Conservation (phyloP, 2,329 filamentous ascomycete species). For the Aspergillus pseudonomiae region DNA sequence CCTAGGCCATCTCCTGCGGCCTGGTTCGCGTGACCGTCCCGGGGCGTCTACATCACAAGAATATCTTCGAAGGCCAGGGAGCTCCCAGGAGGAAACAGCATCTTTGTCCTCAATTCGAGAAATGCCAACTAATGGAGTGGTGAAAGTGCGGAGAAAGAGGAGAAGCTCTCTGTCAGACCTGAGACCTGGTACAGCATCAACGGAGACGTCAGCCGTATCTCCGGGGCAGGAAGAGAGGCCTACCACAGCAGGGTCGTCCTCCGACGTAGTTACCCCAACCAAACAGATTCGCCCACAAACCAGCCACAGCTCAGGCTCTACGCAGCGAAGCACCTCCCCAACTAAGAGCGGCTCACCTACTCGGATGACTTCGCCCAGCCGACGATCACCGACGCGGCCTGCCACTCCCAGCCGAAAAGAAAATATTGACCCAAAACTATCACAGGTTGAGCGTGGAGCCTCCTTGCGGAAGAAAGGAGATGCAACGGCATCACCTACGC, state of each 20-base stretch:
- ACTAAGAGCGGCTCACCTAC: slow-evolving; percentile 34
- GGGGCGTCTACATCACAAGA: slow-evolving; percentile 54
- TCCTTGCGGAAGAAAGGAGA: slow-evolving; percentile 36
- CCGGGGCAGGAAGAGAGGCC: slow-evolving; percentile 41
- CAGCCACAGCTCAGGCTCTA: slow-evolving; percentile 32
- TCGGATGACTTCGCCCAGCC: slow-evolving; percentile 35
- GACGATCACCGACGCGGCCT: slow-evolving; percentile 36
- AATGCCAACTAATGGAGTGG: slow-evolving; percentile 47
- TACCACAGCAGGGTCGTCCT: slow-evolving; percentile 33
- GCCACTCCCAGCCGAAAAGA: slow-evolving; percentile 43
- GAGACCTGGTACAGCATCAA: slow-evolving; percentile 64
- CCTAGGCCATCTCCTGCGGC: slow-evolving; percentile 51
- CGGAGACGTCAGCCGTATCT: slow-evolving; percentile 51
- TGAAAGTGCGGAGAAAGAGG: slow-evolving; percentile 70
- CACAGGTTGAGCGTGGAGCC: slow-evolving; percentile 32
- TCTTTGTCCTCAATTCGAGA: slow-evolving; percentile 56
- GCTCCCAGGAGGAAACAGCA: slow-evolving; percentile 51
- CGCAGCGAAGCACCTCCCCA: slow-evolving; percentile 35
- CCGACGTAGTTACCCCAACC: slow-evolving; percentile 33
- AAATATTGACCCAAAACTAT: slow-evolving; percentile 40
- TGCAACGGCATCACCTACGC: slow-evolving; percentile 36
- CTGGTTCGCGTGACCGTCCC: slow-evolving; percentile 59
- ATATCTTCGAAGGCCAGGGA: slow-evolving; percentile 46
- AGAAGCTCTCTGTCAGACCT: slow-evolving; percentile 91
- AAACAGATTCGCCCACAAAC: slow-evolving; percentile 34